Evolutionary conservation across 1,139 yeast species (phyloP).

Genomic region (Candida glucosophila): DNA sequence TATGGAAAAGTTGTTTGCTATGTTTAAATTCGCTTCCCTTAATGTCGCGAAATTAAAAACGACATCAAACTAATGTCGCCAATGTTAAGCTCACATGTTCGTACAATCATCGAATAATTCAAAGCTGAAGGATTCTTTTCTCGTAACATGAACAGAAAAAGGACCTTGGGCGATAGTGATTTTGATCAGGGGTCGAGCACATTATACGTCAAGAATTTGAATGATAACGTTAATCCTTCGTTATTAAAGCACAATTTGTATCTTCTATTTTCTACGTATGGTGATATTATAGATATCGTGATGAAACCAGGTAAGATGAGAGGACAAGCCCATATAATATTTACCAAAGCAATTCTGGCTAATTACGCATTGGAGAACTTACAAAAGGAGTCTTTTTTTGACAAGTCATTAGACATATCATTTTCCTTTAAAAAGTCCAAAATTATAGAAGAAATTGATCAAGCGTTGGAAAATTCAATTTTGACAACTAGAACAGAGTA

Average conservation of each 20-base stretch:
- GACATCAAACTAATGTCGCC: too few relatives aligned
- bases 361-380: slow-evolving; percentile 41
- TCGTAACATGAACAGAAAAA: too few relatives aligned
- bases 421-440: slow-evolving; percentile 36
- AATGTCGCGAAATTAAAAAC: too few relatives aligned
- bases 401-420: slow-evolving; percentile 43
- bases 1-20: too few relatives aligned
- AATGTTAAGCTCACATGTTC: too few relatives aligned
- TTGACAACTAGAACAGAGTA: slow-evolving; percentile 5
- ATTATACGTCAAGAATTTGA: slow-evolving; percentile 56
- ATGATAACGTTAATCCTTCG: slow-evolving; percentile 47
- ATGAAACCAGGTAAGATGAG: slow-evolving; percentile 41
- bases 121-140: too few relatives aligned
- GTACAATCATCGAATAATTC: too few relatives aligned
- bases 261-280: slow-evolving; percentile 56
- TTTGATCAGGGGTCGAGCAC: slow-evolving; percentile 26
- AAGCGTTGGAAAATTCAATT: slow-evolving; percentile 1
- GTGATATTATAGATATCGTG: slow-evolving; percentile 55
- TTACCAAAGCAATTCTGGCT: slow-evolving; percentile 43
- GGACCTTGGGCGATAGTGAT: too few relatives aligned
- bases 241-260: slow-evolving; percentile 48
- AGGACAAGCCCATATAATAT: slow-evolving; percentile 73
- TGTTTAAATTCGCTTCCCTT: too few relatives aligned
- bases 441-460: slow-evolving; percentile 7
- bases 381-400: slow-evolving; percentile 45